These are phyloP conservation scores for Myrica gale DNA, from an alignment of 306 rosid genomes.

Conservation along the genomic window DNA sequence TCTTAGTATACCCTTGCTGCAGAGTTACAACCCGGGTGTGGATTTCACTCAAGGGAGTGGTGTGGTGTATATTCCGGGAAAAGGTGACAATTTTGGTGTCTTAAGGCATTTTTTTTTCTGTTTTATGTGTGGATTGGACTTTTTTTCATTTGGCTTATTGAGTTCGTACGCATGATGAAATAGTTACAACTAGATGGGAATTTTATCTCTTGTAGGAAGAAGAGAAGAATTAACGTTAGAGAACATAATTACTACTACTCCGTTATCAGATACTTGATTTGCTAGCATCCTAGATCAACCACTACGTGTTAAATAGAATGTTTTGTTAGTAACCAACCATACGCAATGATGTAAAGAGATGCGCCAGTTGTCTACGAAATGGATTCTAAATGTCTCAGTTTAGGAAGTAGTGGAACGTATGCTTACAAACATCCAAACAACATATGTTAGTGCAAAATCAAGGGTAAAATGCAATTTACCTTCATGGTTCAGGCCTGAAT, in stretches of 20 bases:
- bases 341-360: neutral
- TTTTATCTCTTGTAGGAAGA: neutral
- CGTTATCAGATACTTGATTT: neutral
- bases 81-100: constrained; percentile 31
- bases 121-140: neutral
- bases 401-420: neutral
- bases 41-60: constrained; percentile 47
- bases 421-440: no score
- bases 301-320: neutral
- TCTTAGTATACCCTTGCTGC: constrained; percentile 29
- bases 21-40: constrained; percentile 38
- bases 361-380: neutral
- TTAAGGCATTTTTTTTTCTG: neutral
- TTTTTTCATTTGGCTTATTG: neutral
- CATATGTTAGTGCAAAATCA: no score
- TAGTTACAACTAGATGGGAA: neutral
- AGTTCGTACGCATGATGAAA: neutral
- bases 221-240: neutral
- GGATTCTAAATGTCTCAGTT: neutral
- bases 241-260: neutral
- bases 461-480: no score
- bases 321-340: neutral
- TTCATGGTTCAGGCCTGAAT: no score
- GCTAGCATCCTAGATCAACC: neutral
- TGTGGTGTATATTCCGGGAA: constrained; percentile 38